Evolutionary conservation across 345 rosid species (phyloP).

Genomic region (Passiflora organensis): DNA sequence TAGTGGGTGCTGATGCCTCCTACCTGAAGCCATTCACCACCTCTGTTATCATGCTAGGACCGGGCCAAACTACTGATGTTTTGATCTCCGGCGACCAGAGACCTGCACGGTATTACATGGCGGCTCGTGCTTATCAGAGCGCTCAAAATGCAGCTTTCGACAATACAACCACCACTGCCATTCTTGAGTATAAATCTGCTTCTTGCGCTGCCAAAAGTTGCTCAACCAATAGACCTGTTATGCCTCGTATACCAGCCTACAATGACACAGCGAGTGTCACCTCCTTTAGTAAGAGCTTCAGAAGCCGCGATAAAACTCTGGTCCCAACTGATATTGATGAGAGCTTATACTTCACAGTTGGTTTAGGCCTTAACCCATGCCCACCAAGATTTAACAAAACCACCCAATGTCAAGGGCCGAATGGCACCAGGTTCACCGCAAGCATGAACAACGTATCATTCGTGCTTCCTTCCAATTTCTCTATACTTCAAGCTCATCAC

Average conservation of each 20-base stretch:
- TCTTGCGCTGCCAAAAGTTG: too few relatives aligned
- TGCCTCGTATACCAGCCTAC: constrained; percentile 3
- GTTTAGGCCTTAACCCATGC: not conserved
- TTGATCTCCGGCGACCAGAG: constrained; percentile 1
- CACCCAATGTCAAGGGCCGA: too few relatives aligned
- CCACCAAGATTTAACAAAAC: too few relatives aligned
- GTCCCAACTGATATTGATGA: constrained; percentile 28
- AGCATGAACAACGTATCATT: constrained; percentile 16
- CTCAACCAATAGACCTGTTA: not conserved
- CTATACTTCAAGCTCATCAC: constrained; percentile 9
- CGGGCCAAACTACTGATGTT: constrained; percentile 10
- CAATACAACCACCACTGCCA: constrained; percentile 17
- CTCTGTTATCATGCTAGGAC: constrained; percentile 1
- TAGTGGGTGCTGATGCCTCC: constrained; percentile 10
- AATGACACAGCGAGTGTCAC: constrained; percentile 13
- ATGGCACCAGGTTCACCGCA: constrained; percentile 2
- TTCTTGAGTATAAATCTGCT: constrained; percentile 16
- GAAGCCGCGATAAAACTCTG: constrained; percentile 12
- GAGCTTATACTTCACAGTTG: not conserved
- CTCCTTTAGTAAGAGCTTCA: not conserved
- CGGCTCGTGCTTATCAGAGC: constrained; percentile 2
- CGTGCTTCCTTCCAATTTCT: constrained; percentile 1
- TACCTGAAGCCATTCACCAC: constrained; percentile 8
- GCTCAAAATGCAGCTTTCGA: not conserved
- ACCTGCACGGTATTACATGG: constrained; percentile 14